These are phyloP conservation scores for Sporothrix humicola DNA, from an alignment of 2,329 filamentous ascomycete species.

Conservation along the genomic window DNA sequence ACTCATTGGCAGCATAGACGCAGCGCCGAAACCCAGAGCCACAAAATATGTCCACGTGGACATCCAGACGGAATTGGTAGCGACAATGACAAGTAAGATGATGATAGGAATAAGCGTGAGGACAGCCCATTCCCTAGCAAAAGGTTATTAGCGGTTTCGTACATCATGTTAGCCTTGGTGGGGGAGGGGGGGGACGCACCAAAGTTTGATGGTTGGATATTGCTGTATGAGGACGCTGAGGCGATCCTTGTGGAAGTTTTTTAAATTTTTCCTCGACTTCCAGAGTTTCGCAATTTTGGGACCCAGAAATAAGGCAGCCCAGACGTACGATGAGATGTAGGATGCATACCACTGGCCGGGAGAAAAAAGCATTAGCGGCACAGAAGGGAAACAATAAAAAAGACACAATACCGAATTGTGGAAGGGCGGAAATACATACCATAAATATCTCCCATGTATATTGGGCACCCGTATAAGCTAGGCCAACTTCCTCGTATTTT, in stretches of 20 bases:
- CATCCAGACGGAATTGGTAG: conserved; percentile 37
- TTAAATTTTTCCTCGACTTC: background rate
- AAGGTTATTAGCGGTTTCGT: background rate
- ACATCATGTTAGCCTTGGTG: background rate
- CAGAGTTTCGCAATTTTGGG: background rate
- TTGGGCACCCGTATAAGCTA: conserved; percentile 37
- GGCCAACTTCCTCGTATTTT: conserved; percentile 37
- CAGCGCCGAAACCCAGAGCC: conserved; percentile 38
- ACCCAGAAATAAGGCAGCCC: conserved; percentile 9
- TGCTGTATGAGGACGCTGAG: conserved; percentile 10
- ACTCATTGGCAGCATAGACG: conserved; percentile 38
- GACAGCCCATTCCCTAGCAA: conserved; percentile 17
- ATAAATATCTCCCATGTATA: conserved; percentile 39
- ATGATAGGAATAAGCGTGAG: conserved; percentile 31
- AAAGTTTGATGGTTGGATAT: conserved; percentile 11
- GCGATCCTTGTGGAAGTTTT: background rate
- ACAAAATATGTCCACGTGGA: conserved; percentile 38
- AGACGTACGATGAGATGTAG: conserved; percentile 15
- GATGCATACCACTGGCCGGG: background rate
- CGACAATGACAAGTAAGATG: conserved; percentile 37
- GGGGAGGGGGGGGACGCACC: background rate
- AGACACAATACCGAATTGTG: background rate
- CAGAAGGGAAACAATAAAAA: background rate
- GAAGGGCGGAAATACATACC: conserved; percentile 17
- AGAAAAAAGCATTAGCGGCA: background rate